Conservation (phyloP, 225 moss, liverwort and hornwort species). For the Bryum argenteum region DNA sequence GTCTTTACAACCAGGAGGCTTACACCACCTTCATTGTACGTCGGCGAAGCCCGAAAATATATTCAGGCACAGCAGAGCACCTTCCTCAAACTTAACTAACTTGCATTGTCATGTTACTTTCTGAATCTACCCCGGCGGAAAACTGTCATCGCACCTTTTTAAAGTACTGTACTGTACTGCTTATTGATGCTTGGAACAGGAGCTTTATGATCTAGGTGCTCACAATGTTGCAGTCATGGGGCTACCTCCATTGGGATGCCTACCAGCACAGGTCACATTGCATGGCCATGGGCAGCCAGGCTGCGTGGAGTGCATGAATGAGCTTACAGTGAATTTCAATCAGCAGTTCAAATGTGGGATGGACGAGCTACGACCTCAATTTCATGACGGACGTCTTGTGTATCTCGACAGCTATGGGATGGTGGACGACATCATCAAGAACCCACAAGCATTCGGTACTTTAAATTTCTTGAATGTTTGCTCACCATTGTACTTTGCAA, state of each 20-base stretch:
- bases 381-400: slow-evolving; percentile 40
- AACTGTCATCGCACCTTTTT: too few species aligned
- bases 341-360: slow-evolving; percentile 9
- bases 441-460: slow-evolving; percentile 45
- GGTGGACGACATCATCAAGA: slow-evolving; percentile 15
- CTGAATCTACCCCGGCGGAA: too few species aligned
- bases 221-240: slow-evolving; percentile 44
- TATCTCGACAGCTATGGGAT: slow-evolving; percentile 28
- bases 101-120: too few species aligned
- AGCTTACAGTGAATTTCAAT: slow-evolving; percentile 33
- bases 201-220: slow-evolving; percentile 52
- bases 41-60: slow-evolving; percentile 16
- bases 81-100: too few species aligned
- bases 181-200: slow-evolving; percentile 29
- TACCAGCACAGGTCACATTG: slow-evolving; percentile 48
- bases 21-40: slow-evolving; percentile 52
- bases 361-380: slow-evolving; percentile 21
- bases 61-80: slow-evolving; percentile 44
- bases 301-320: slow-evolving; percentile 46
- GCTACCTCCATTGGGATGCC: slow-evolving; percentile 54
- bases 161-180: too few species aligned
- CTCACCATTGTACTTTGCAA: too few species aligned
- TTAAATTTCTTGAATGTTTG: too few species aligned
- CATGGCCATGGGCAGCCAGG: slow-evolving; percentile 30
- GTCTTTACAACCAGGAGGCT: slow-evolving; percentile 33